phyloP scores from a whole-genome alignment of 2,329 filamentous ascomycete genomes.

The Fusarium verticillioides region DNA sequence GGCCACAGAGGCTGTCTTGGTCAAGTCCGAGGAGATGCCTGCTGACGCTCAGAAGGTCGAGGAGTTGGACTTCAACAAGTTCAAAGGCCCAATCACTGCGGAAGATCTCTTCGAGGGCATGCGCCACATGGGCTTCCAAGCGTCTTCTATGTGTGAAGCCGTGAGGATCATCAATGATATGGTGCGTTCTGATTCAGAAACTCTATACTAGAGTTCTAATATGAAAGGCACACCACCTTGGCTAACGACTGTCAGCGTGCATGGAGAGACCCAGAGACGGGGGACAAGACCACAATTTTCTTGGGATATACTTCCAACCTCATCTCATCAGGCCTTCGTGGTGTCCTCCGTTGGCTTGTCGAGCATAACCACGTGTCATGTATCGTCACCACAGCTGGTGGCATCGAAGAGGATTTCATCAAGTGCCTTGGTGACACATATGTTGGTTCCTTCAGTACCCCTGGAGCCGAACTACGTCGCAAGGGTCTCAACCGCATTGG shows the following conservation, averaged over 20 bases:
- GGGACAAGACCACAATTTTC: constrained; percentile 89
- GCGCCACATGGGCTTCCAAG: constrained; percentile 82
- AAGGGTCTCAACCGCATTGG: constrained; percentile 96
- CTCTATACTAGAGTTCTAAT: not conserved
- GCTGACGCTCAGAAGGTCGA: constrained; percentile 82
- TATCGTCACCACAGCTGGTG: constrained; percentile 94
- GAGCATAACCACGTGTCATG: constrained; percentile 92
- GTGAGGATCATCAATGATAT: constrained; percentile 95
- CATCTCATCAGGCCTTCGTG: constrained; percentile 93
- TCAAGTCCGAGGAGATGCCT: constrained; percentile 84
- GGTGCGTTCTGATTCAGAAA: constrained; percentile 62
- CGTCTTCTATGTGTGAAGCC: constrained; percentile 82
- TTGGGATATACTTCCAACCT: constrained; percentile 97
- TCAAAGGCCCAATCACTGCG: constrained; percentile 82
- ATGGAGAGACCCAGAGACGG: constrained; percentile 84
- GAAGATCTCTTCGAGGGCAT: constrained; percentile 86
- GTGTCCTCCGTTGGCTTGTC: constrained; percentile 91
- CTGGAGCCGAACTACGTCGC: constrained; percentile 80
- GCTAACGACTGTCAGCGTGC: constrained; percentile 62
- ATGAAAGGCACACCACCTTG: not conserved
- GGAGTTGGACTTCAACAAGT: constrained; percentile 91
- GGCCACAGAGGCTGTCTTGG: constrained; percentile 84
- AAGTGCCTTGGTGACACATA: constrained; percentile 97
- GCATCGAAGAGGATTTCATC: constrained; percentile 97
- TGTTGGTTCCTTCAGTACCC: constrained; percentile 83